Evolutionary conservation across 139 green algal species (phyloP), one percentile per base, ranked within the genome.

Genomic region (Ostreobium quekettii): DNA sequence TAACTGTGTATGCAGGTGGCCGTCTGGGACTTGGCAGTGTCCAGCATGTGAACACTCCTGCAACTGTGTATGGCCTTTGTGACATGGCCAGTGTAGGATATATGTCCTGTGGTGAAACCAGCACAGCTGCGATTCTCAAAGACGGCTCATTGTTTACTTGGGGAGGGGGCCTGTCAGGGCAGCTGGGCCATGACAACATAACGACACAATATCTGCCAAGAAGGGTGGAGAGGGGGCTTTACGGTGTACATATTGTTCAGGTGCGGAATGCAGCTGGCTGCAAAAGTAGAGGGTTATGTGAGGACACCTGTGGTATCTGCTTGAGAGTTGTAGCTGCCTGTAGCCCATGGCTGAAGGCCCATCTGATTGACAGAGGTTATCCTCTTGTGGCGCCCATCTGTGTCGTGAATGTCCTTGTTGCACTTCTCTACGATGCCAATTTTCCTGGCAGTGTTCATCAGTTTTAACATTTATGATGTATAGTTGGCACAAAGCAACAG

Each of bases 71-170:
- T 30, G 75, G 76, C 2, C 67, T 89, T 60, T 76, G 74, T 61
- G 77, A 81, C 42, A 79, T 82, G 67, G 67, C 30, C 24, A n/a
- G 75, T 37, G 80, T 88, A 33, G 63, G 67, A n/a, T 29, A 64
- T 4, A 64, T 82, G 31, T 72, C 77, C 2, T 85, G 77, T 71
- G 74, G 78, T 49, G 83, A 89, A 53, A 73, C 72, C 49, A 82
- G 76, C 68, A 86, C 84, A 0, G 86, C 85, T 29, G 87, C 86
- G 1, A 72, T 94, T 32, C 85, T 75, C 26, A 39, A 63, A 15
- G 78, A 81, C 11, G 86, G 86, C 1, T 49, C 64, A 46, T 71
- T 96, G 2, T 94, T 78, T 71, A 88, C 81, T 24, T 96, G 90
- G 90, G 90, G 90, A 0, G 65, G 73, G 1, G 82, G 77, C 7